Conservation (phyloP, 495 filamentous ascomycete genomes). For the Penicillium waksmanii region DNA sequence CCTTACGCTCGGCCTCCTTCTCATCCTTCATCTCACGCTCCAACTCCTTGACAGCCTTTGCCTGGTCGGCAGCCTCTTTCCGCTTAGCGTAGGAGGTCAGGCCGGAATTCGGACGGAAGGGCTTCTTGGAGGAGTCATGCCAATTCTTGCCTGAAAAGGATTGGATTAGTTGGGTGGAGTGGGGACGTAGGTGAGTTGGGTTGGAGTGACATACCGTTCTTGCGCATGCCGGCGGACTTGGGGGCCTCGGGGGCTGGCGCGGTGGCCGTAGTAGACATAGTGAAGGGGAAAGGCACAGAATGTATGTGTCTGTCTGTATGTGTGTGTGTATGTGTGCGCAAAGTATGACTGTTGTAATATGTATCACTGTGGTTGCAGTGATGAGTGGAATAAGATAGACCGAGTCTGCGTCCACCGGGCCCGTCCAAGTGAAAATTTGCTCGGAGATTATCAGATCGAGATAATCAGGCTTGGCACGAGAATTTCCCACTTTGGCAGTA, state of each 20-base stretch:
- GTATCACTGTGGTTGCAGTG: slow-evolving; percentile 15
- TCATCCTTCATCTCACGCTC: slow-evolving; percentile 96
- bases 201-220: slow-evolving; percentile 43
- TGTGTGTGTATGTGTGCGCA: neutral
- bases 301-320: too few relatives aligned
- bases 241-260: slow-evolving; percentile 18
- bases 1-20: slow-evolving; percentile 85
- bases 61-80: slow-evolving; percentile 61
- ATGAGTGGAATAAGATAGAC: too few relatives aligned
- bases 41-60: slow-evolving; percentile 77
- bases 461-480: slow-evolving; percentile 35
- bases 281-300: neutral
- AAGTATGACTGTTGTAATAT: neutral
- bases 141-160: slow-evolving; percentile 83
- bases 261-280: neutral
- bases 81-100: slow-evolving; percentile 79
- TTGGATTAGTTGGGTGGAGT: slow-evolving; percentile 25
- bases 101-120: slow-evolving; percentile 84
- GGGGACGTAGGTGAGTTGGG: slow-evolving; percentile 13
- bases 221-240: slow-evolving; percentile 44
- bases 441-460: slow-evolving; percentile 35
- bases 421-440: slow-evolving; percentile 20
- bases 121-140: slow-evolving; percentile 73
- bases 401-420: too few relatives aligned
- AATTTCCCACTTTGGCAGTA: slow-evolving; percentile 23